Evolutionary conservation across 2,329 filamentous ascomycete genomes (phyloP).

Genomic region (Drechslera avenae): DNA sequence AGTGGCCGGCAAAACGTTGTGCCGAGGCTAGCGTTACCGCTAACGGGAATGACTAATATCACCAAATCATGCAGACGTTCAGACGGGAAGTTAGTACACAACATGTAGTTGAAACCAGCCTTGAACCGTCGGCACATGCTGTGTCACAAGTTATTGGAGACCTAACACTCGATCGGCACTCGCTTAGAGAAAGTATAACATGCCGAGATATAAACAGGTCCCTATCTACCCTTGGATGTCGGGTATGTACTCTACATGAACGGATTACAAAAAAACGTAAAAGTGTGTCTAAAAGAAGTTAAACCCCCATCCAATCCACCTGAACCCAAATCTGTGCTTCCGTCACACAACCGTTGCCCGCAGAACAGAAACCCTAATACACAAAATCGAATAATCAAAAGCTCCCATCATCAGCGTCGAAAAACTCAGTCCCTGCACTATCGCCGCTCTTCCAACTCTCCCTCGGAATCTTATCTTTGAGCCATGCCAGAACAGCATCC

Average conservation of each 20-base stretch:
- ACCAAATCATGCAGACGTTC: not conserved
- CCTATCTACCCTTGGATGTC: not conserved
- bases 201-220: not conserved
- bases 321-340: not conserved
- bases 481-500: slow-evolving; percentile 79
- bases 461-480: slow-evolving; percentile 73
- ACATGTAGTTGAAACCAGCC: too few relatives aligned
- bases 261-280: slow-evolving; percentile 10
- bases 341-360: not conserved
- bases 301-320: not conserved
- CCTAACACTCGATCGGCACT: not conserved
- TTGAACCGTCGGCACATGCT: too few relatives aligned
- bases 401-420: slow-evolving; percentile 24
- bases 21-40: slow-evolving; percentile 16
- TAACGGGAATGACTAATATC: not conserved
- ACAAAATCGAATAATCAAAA: slow-evolving; percentile 9
- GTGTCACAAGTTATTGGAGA: too few relatives aligned
- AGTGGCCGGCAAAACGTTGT: slow-evolving; percentile 21
- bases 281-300: not conserved
- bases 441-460: slow-evolving; percentile 29
- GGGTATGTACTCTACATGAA: slow-evolving; percentile 12
- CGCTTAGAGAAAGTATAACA: not conserved
- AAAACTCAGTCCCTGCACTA: slow-evolving; percentile 31
- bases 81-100: too few relatives aligned
- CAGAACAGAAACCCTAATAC: not conserved